phyloP scores from a whole-genome alignment of 1,284 basidiomycete genomes.

The Ceratobasidium sp. region DNA sequence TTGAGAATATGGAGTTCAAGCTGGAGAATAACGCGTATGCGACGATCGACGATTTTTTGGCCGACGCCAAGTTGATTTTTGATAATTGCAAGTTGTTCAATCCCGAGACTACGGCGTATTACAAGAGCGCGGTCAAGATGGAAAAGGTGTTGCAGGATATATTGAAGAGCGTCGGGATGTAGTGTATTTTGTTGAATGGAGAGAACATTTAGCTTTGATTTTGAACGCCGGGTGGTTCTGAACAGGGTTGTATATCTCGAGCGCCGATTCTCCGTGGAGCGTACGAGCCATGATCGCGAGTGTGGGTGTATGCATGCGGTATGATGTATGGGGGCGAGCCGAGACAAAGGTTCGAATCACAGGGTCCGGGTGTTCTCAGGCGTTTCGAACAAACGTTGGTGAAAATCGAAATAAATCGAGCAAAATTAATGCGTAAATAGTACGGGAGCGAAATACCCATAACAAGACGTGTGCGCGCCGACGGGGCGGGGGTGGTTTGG shows the following conservation, averaged over 20 bases:
- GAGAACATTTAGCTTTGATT: conserved; percentile 10
- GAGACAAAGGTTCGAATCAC: conserved; percentile 1
- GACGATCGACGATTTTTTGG: conserved; percentile 80
- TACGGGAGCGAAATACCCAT: not conserved
- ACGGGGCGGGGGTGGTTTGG: not conserved
- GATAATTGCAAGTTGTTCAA: conserved; percentile 95
- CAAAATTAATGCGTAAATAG: not conserved
- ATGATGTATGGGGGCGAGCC: conserved; percentile 23
- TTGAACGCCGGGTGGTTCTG: conserved; percentile 12
- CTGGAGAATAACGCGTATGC: conserved; percentile 86
- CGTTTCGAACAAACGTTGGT: not conserved
- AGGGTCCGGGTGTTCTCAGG: not conserved
- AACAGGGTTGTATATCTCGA: not conserved
- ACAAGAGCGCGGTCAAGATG: conserved; percentile 87
- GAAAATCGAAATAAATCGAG: not conserved
- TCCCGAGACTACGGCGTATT: conserved; percentile 85
- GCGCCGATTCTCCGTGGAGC: conserved; percentile 10
- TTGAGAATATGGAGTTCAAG: conserved; percentile 93
- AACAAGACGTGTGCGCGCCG: not conserved
- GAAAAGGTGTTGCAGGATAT: conserved; percentile 66
- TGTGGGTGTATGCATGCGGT: conserved; percentile 8
- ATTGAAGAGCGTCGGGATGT: conserved; percentile 42
- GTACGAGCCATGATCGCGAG: conserved; percentile 7
- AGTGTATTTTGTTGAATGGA: not conserved
- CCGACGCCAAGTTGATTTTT: conserved; percentile 88